Evolutionary conservation across 1,284 basidiomycete genomes (phyloP), one percentile per base, ranked within the genome.

Genomic region (Sanguinoderma infundibulare): DNA sequence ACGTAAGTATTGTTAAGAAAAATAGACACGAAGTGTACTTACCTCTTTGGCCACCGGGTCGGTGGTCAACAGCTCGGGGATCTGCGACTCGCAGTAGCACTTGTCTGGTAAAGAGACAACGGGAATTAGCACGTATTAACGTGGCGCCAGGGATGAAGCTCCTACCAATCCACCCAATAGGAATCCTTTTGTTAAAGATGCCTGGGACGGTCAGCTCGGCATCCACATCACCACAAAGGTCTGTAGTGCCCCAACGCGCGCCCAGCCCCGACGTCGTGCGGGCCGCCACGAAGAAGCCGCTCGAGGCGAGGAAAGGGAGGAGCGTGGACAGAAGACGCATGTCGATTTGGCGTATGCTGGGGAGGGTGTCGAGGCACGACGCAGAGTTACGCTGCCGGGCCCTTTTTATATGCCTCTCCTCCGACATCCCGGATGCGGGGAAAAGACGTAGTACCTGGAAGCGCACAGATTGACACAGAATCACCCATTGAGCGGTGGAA

Each of bases 191-290:
- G 5, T 72, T 72, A 17, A 72, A 58, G 1, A 67, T 42, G 47
- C 70, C 70, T 1, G 73, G 70, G 20, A 83, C 69, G 20, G 65
- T 70, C 52, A 82, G 68, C 9, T 67, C 62, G 1, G 62, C 70
- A 51, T 76, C 65, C 42, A 82, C 69, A 55, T 77, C 72, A 24
- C 74, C 80, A 65, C 82, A 83, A 28, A 75, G 66, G 65, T 83
- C 81, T 34, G 71, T 57, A 39, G 70, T 62, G 28, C n/a, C 24
- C 32, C 52, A 62, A 36, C 70, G 74, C 7, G 52, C 22, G 9
- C 50, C 44, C 38, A 63, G 60, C 4, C 62, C 30, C 12, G 56
- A 59, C 12, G 64, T 49, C 14, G 61, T 60, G 24, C 66, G 63
- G 22, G 60, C 63, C 5, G 55, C 34, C 7, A 65, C 64, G 34